These are phyloP conservation scores for Acacia crassicarpa DNA, from an alignment of 306 rosid genomes.

Conservation along the genomic window DNA sequence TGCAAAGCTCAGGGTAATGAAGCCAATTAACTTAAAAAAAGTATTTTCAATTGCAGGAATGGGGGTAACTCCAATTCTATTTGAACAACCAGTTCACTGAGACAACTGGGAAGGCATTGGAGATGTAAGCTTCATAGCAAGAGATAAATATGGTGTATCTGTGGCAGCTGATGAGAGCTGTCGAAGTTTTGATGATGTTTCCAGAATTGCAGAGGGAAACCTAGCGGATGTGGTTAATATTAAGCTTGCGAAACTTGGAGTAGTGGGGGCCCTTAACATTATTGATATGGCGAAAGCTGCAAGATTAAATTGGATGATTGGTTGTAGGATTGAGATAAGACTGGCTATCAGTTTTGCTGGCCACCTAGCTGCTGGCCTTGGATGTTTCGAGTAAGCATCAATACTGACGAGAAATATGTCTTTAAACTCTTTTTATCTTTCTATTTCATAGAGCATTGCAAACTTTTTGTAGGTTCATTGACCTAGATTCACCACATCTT, in stretches of 20 bases:
- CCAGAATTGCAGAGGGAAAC: constrained; percentile 66
- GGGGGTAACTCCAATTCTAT: constrained; percentile 78
- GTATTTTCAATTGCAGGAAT: constrained; percentile 56
- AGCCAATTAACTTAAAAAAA: constrained; percentile 16
- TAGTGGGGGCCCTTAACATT: constrained; percentile 76
- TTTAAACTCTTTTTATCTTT: background rate
- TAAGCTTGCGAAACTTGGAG: constrained; percentile 88
- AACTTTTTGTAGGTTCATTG: background rate
- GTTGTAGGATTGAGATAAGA: constrained; percentile 76
- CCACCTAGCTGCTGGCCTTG: constrained; percentile 66
- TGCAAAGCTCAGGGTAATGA: constrained; percentile 4
- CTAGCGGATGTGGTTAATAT: constrained; percentile 80
- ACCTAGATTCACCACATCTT: constrained; percentile 10
- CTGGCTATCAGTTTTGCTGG: constrained; percentile 75
- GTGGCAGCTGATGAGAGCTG: constrained; percentile 99
- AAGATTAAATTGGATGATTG: constrained; percentile 56
- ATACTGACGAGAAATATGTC: background rate
- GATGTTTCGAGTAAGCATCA: constrained; percentile 1
- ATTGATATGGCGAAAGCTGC: constrained; percentile 38
- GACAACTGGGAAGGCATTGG: constrained; percentile 99
- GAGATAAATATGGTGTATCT: constrained; percentile 73
- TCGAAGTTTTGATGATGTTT: constrained; percentile 62
- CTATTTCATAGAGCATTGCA: background rate
- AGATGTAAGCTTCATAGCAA: constrained; percentile 56
- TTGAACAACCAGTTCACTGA: constrained; percentile 93